Conservation (phyloP, 1,284 basidiomycete genomes). For the Pascua guehoae region DNA sequence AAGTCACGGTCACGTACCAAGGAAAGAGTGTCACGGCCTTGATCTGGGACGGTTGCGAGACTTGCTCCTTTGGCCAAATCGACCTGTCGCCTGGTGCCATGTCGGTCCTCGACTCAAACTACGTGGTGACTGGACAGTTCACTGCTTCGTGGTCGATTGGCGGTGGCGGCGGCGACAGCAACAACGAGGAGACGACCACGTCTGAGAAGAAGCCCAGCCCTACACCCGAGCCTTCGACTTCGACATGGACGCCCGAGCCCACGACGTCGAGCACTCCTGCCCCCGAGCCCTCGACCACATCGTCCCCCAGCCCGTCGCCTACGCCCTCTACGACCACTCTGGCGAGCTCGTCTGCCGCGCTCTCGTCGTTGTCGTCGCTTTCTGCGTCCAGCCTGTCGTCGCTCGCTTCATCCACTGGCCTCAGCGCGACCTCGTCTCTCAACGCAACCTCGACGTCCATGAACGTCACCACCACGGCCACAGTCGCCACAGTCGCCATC, state of each 20-base stretch:
- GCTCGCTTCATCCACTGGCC: neutral
- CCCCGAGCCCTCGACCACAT: neutral
- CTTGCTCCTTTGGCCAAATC: slow-evolving; percentile 4
- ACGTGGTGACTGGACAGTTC: slow-evolving; percentile 1
- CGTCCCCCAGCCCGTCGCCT: neutral
- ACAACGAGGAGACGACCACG: neutral
- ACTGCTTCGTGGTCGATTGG: neutral
- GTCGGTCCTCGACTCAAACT: slow-evolving; percentile 5
- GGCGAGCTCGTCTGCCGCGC: neutral
- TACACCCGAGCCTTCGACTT: no score
- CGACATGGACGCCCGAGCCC: neutral
- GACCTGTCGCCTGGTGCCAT: slow-evolving; percentile 14
- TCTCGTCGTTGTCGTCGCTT: neutral
- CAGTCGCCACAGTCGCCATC: neutral
- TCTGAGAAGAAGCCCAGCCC: neutral
- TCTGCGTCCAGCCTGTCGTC: neutral
- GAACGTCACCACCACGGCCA: neutral
- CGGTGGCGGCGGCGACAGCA: neutral
- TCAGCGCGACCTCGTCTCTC: slow-evolving; percentile 1
- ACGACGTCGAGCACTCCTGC: neutral
- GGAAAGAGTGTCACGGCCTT: slow-evolving; percentile 5
- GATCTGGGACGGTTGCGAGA: slow-evolving; percentile 7
- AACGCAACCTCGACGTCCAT: neutral
- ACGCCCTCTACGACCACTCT: neutral
- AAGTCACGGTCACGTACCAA: slow-evolving; percentile 4